Base-by-base conservation (phyloP, 164 flowering plant genomes). In the Berberis vulgaris region DNA sequence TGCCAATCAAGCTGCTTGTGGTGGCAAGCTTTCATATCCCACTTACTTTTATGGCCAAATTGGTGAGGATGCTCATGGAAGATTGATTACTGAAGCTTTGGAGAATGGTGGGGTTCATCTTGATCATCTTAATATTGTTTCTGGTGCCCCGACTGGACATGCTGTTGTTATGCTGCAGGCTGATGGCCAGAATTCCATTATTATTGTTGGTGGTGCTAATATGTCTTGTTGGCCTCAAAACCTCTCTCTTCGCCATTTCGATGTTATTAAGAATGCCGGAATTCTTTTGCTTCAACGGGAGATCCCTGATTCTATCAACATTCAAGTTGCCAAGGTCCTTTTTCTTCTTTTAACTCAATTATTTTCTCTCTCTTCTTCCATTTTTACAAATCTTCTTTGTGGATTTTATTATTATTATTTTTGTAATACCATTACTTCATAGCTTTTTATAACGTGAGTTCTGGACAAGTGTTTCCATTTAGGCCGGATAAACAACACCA, bases 191-290 rank as follows among this genome's bases (percentile, higher is more conserved):
- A 94, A 94, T 63, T 86, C 93, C 5, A 91, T 94, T 50, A 84
- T 94, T 60, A 91, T 91, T 71, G 97, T 94, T 60, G 98, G 98
- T 43, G 98, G 98, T 3, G 86, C 97, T 39, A 91, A 94, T 66
- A 86, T 86, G 93, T 59, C 57, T 44, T 69, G 84, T 43, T 91
- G 98, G 98, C 89, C 92, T 41, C 68, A 78, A 11, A 10, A 52
- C 4, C 46, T 47, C 38, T 47, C 85, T 5, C 4, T 62, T 12
- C 82, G 73, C 44, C 82, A 82, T 57, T 72, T 87, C 78, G 84
- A 84, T 69, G 72, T 84, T 39, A 83, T 94, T 42, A 78, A 73
- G 65, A 81, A 70, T 47, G 98, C 93, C 59, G 98, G 97, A 65
- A 81, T 87, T 74, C 80, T 94, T 58, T 74, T 94, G 78, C 87